Evolutionary conservation across 345 rosid species (phyloP), one percentile per base, ranked within the genome.

Genomic region (Adansonia digitata): DNA sequence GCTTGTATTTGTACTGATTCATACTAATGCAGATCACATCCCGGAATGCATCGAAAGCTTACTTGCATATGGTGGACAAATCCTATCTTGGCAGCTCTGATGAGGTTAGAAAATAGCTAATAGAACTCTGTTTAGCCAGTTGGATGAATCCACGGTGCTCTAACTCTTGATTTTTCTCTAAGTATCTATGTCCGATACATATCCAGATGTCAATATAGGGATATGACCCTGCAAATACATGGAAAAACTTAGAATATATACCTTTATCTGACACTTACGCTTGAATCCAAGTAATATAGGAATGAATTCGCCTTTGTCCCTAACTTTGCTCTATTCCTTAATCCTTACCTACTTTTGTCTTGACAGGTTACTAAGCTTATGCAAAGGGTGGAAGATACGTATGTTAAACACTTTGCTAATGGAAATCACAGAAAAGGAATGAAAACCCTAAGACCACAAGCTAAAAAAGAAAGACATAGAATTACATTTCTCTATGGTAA

Each of bases 371-470:
- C 84, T 12, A 87, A 74, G 81, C 93, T 93, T 59, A 82, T 91
- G 86, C 84, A 82, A 7, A 81, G 86, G 72, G 93, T 91, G 6
- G 98, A 91, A 73, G 81, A 81, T 2, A 83, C 89, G 4, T 93
- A 84, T 69, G 70, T 87, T 11, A 91, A 90, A 81, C 98, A 93
- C 80, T 93, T 93, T 49, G 80, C 93, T 0, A 88, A 90, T 66
- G 94, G 93, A 69, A 93, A 91, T 74, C 91, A 80, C 61, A 77
- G 88, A 18, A 88, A 86, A 75, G 98, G 88, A 63, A 88, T 91
- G 94, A 75, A 74, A 51, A 64, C 42, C 52, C 79, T 93, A 59
- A 87, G 92, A 78, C 91, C 89, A 22, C 84, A 82, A 79, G 59
- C 78, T 39, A 90, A 64, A 62, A 90, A 80, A 63, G 97, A 90